Base-by-base conservation (phyloP, 768 basidiomycete species). In the Cystofilobasidium macerans region DNA sequence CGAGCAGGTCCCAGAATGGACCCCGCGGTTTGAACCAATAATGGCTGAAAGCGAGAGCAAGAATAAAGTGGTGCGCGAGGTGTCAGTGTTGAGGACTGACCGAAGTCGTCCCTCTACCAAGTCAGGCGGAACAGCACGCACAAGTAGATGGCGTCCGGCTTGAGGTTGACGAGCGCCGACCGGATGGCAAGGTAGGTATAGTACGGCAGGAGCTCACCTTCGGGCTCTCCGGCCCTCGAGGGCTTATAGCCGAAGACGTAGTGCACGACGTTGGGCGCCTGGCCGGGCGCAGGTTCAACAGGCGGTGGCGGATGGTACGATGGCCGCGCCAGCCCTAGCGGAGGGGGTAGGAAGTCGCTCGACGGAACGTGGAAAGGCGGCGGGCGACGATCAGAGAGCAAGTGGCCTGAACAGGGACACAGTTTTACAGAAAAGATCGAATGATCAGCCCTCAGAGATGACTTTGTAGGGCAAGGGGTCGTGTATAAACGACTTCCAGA, bases 111-210 rank as follows among this genome's bases (percentile, higher is more conserved):
- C n/a, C n/a, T n/a, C n/a, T n/a, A n/a, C n/a, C n/a, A n/a, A n/a
- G n/a, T n/a, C n/a, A n/a, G n/a, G n/a, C n/a, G n/a, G n/a, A n/a
- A n/a, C n/a, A n/a, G n/a, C n/a, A 32, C 73, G 70, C 69, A 76
- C 76, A 77, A 76, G 60, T 75, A 74, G n/a, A 73, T 73, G 57
- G 68, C 71, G 32, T 74, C 72, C 38, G 76, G 76, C 53, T 70
- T 63, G 20, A 77, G 64, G 70, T 74, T 73, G 26, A 77, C 67
- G 26, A 77, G 24, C 42, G 75, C 76, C 59, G 74, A 75, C 63
- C 75, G 56, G 36, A 77, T 72, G 0, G 76, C 76, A 57, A 77
- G 65, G 70, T 77, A 77, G 28, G 75, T 74, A 70, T 74, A 77
- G 67, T 77, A 77, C 13, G 75, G 75, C 47, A 77, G 70, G 57